Conservation (phyloP, 108 stramenopile genomes). For the Conticribra guillardii region DNA sequence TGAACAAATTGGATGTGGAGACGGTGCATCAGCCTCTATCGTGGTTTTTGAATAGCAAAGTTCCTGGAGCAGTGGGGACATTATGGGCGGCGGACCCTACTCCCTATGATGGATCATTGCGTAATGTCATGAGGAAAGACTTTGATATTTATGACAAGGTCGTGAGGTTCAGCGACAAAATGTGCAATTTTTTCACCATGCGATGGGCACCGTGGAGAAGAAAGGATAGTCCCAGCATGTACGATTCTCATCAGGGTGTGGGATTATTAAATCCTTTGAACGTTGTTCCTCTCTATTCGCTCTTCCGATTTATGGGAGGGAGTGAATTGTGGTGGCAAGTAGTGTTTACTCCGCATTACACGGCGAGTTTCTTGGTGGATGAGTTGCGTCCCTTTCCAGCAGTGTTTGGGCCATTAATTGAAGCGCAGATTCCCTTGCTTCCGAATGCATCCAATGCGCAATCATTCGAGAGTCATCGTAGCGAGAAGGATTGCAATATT, state of each 20-base stretch:
- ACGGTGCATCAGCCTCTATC: constrained; percentile 55
- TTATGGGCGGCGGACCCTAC: constrained; percentile 60
- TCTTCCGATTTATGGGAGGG: constrained; percentile 51
- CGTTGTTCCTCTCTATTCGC: constrained; percentile 54
- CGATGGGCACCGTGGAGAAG: constrained; percentile 61
- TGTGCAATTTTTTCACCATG: constrained; percentile 54
- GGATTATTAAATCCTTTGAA: constrained; percentile 61
- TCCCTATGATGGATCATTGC: constrained; percentile 51
- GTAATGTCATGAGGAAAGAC: constrained; percentile 52
- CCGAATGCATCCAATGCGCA: constrained; percentile 49
- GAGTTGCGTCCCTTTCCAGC: constrained; percentile 61
- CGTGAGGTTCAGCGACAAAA: constrained; percentile 38
- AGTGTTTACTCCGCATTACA: constrained; percentile 64
- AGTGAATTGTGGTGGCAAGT: constrained; percentile 60
- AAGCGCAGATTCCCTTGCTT: constrained; percentile 57
- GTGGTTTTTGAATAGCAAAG: constrained; percentile 64
- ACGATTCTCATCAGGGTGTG: constrained; percentile 58
- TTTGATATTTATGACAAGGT: constrained; percentile 52
- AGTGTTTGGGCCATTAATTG: constrained; percentile 63
- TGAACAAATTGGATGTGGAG: constrained; percentile 49
- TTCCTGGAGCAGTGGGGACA: constrained; percentile 57
- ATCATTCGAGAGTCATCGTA: constrained; percentile 33
- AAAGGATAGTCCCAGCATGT: constrained; percentile 56
- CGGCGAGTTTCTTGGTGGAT: constrained; percentile 60
- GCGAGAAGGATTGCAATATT: constrained; percentile 54